Evolutionary conservation across 2,329 filamentous ascomycete species (phyloP).

Genomic region (Cytospora piceae): DNA sequence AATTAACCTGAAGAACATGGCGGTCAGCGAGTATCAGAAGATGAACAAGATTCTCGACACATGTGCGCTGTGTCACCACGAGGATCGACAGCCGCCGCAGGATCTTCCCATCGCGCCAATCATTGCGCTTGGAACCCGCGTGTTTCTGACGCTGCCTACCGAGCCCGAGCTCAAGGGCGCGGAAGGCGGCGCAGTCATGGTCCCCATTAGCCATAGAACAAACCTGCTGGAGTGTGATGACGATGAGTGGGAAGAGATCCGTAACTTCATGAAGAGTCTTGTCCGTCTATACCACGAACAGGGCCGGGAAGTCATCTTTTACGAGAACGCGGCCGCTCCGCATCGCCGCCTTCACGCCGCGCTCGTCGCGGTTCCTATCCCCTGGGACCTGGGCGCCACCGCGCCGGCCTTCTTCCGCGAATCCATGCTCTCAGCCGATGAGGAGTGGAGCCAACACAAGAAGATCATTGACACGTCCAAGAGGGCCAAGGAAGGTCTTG

Average conservation of each 20-base stretch:
- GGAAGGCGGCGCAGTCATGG: slow-evolving; percentile 82
- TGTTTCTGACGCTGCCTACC: slow-evolving; percentile 86
- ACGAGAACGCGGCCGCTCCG: slow-evolving; percentile 90
- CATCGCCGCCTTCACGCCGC: slow-evolving; percentile 81
- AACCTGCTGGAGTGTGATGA: slow-evolving; percentile 98
- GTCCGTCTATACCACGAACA: slow-evolving; percentile 94
- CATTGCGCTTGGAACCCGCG: slow-evolving; percentile 81
- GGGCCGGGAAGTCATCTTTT: slow-evolving; percentile 91
- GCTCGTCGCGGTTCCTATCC: slow-evolving; percentile 83
- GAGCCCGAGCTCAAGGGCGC: slow-evolving; percentile 77
- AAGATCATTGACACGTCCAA: slow-evolving; percentile 89
- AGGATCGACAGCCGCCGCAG: slow-evolving; percentile 69
- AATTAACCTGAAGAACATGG: slow-evolving; percentile 82
- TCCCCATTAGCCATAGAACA: slow-evolving; percentile 81
- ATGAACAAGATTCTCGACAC: slow-evolving; percentile 83
- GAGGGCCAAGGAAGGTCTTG: slow-evolving; percentile 67
- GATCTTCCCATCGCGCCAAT: slow-evolving; percentile 79
- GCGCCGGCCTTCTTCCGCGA: slow-evolving; percentile 95
- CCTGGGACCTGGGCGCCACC: slow-evolving; percentile 87
- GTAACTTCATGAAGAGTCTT: slow-evolving; percentile 98
- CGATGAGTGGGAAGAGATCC: slow-evolving; percentile 96
- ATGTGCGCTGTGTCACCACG: slow-evolving; percentile 91
- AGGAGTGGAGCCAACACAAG: slow-evolving; percentile 94
- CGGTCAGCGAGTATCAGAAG: slow-evolving; percentile 87
- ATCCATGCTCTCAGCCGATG: slow-evolving; percentile 83